Percentiles rank a stretch among this genome's conserved stretches.
These are phyloP conservation scores for Colletotrichum liriopes DNA, from an alignment of 2,329 filamentous ascomycete species.

Conservation along the genomic window DNA sequence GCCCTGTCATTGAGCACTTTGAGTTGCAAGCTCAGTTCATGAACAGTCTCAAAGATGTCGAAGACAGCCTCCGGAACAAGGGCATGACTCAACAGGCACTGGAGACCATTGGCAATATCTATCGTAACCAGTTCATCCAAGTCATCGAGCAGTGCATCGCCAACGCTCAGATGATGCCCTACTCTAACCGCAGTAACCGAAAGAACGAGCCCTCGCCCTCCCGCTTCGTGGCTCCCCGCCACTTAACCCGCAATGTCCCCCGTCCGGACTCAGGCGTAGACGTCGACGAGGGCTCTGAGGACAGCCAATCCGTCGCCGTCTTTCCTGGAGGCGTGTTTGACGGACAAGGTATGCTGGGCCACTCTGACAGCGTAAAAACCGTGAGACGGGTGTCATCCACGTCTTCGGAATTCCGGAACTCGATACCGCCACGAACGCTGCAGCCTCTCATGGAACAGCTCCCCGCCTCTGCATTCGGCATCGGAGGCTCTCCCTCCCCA, in stretches of 20 bases:
- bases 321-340: slow-evolving; percentile 29
- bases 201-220: slow-evolving; percentile 50
- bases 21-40: slow-evolving; percentile 55
- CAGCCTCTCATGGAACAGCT: slow-evolving; percentile 42
- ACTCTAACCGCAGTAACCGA: slow-evolving; percentile 60
- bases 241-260: slow-evolving; percentile 48
- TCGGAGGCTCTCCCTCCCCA: background rate
- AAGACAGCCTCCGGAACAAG: slow-evolving; percentile 54
- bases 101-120: slow-evolving; percentile 57
- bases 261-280: slow-evolving; percentile 58
- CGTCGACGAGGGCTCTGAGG: slow-evolving; percentile 56
- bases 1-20: slow-evolving; percentile 60
- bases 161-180: slow-evolving; percentile 55
- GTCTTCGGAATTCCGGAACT: slow-evolving; percentile 36
- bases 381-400: slow-evolving; percentile 44
- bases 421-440: slow-evolving; percentile 19
- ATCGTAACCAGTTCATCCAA: slow-evolving; percentile 59
- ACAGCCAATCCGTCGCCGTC: slow-evolving; percentile 45
- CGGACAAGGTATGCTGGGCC: slow-evolving; percentile 40
- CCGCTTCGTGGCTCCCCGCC: slow-evolving; percentile 37
- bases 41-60: slow-evolving; percentile 52
- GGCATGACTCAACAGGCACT: slow-evolving; percentile 56
- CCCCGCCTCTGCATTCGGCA: slow-evolving; percentile 4
- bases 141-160: slow-evolving; percentile 55
- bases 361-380: slow-evolving; percentile 53